A percentile compares a stretch with the other conserved stretches of the same genome.
phyloP scores from a whole-genome alignment of 2,329 filamentous ascomycete species.

The Sporothrix curviconia region DNA sequence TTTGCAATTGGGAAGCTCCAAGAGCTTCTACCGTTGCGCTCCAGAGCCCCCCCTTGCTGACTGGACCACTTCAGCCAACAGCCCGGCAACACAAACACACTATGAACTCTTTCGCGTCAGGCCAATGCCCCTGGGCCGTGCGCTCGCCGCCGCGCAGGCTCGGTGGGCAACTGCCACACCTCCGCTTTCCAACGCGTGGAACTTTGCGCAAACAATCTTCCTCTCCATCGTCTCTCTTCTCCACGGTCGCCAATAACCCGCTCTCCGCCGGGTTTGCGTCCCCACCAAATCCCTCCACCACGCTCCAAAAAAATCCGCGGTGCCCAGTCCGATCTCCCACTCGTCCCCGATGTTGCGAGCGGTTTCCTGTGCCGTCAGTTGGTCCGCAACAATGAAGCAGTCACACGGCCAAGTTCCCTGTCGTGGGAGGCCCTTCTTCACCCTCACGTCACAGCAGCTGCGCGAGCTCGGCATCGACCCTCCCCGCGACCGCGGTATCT shows the following conservation, averaged over 20 bases:
- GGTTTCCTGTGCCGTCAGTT: slow-evolving; percentile 84
- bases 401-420: slow-evolving; percentile 81
- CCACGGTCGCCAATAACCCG: background rate
- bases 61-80: background rate
- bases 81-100: background rate
- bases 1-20: background rate
- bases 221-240: background rate
- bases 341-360: slow-evolving; percentile 78
- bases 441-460: slow-evolving; percentile 68
- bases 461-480: slow-evolving; percentile 82
- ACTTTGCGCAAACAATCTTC: slow-evolving; percentile 1
- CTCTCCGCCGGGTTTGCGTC: background rate
- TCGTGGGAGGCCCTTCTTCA: slow-evolving; percentile 89
- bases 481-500: slow-evolving; percentile 72
- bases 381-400: slow-evolving; percentile 75
- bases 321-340: slow-evolving; percentile 74
- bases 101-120: slow-evolving; percentile 28
- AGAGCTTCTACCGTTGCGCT: no score
- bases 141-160: slow-evolving; percentile 22
- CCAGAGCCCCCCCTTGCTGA: no score
- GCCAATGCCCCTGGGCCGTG: slow-evolving; percentile 22
- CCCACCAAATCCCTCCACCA: slow-evolving; percentile 34
- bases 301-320: no score
- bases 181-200: background rate
- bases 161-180: slow-evolving; percentile 3